These are phyloP conservation scores for Hyaloscypha hepaticicola DNA, from an alignment of 495 filamentous ascomycete species.

Conservation along the genomic window DNA sequence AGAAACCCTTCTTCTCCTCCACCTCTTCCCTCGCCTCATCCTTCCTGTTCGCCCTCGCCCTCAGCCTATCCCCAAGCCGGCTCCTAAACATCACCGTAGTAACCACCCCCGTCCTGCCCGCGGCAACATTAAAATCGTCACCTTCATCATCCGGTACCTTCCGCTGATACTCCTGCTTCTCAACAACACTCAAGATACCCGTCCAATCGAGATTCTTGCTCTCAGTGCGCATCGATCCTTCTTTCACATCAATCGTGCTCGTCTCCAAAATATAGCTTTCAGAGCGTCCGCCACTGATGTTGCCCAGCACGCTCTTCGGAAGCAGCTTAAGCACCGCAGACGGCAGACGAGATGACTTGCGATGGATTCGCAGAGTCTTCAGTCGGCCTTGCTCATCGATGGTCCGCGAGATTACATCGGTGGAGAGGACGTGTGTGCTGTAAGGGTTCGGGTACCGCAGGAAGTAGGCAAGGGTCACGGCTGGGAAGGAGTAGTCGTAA, in stretches of 20 bases:
- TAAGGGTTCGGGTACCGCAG: constrained; percentile 98
- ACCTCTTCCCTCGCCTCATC: constrained; percentile 43
- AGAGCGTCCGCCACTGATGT: constrained; percentile 61
- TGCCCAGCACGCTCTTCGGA: constrained; percentile 64
- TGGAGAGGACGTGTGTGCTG: constrained; percentile 89
- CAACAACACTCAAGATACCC: constrained; percentile 87
- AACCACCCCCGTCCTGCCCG: constrained; percentile 73
- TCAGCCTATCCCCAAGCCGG: constrained; percentile 70
- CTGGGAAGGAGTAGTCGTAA: constrained; percentile 88
- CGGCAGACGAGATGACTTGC: constrained; percentile 91
- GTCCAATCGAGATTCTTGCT: constrained; percentile 87
- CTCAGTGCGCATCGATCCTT: constrained; percentile 87
- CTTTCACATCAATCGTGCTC: constrained; percentile 81
- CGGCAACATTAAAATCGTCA: constrained; percentile 33
- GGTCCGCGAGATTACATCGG: constrained; percentile 87
- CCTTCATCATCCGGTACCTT: constrained; percentile 22
- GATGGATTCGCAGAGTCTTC: constrained; percentile 84
- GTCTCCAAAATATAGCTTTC: constrained; percentile 90
- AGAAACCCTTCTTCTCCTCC: constrained; percentile 60
- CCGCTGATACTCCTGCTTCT: constrained; percentile 71
- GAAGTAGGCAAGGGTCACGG: constrained; percentile 96
- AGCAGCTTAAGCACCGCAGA: constrained; percentile 78
- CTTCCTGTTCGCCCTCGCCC: constrained; percentile 40
- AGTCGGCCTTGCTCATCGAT: constrained; percentile 81
- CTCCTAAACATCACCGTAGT: constrained; percentile 86